Evolutionary conservation across 2,329 filamentous ascomycete genomes (phyloP), one percentile per base, ranked within the genome.

Genomic region (Colletotrichum destructivum): DNA sequence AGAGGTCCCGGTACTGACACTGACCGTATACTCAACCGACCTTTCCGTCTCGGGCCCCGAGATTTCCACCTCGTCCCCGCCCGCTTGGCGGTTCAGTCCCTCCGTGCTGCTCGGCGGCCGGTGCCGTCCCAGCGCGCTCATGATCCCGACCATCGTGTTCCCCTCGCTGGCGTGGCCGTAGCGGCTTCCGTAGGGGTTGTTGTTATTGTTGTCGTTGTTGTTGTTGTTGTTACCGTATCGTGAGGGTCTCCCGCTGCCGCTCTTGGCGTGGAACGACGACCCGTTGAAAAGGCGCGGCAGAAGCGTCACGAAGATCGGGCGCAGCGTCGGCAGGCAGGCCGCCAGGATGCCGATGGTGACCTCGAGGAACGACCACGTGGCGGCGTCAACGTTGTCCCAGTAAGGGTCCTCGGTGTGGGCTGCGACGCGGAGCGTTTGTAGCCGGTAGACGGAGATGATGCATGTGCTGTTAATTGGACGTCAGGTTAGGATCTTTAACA

Each of bases 341-440:
- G 76, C 78, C 3, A 78, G 44, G 16, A 80, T 79, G 31, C 75
- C 78, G 26, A 76, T 76, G 63, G 76, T 77, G 65, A 80, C 73
- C 68, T 81, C 79, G 40, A 78, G 76, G 56, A 78, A 75, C 13
- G 78, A 78, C 76, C 78, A 79, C 55, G 78, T 79, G 1, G 79
- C 76, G 0, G 79, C 77, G 9, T 77, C 74, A 2, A 78, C 75
- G 40, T 79, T 79, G 62, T 79, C 77, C 78, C 79, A 81, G 38
- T 77, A 76, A 1, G 74, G 73, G 69, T 75, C 74, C 18, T 71
- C 18, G 5, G 74, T 76, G 3, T 66, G 69, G 23, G 73, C 73
- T 12, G 77, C 77, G 12, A 56, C 56, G 54, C 73, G 75, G 21
- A 81, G 75, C 4, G 77, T 78, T 38, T 77, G 76, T n/a, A 81